Percentiles rank a stretch among this genome's conserved stretches.
phyloP scores from a whole-genome alignment of 208 protist species.

The Herpetomonas tarakana region DNA sequence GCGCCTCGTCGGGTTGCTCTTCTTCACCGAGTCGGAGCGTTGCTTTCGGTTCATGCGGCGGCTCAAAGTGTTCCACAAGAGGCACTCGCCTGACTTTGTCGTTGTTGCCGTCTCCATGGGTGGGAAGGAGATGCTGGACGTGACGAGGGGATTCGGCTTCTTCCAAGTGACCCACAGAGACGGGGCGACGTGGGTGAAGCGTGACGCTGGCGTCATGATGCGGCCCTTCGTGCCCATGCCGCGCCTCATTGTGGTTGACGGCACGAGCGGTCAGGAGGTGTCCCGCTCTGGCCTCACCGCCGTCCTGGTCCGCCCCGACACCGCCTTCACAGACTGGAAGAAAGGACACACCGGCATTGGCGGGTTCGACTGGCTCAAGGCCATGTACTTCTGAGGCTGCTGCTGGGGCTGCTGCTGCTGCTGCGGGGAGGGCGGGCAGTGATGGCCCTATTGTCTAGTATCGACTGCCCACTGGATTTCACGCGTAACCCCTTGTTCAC shows the following conservation, averaged over 20 bases:
- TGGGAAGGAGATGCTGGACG: constrained; percentile 65
- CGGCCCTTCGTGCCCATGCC: constrained; percentile 49
- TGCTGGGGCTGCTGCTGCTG: too few relatives aligned
- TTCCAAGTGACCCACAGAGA: constrained; percentile 75
- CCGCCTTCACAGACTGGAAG: constrained; percentile 64
- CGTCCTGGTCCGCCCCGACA: constrained; percentile 51
- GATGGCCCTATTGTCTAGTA: not conserved
- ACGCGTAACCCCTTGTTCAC: not conserved
- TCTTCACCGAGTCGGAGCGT: constrained; percentile 76
- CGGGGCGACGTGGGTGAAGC: constrained; percentile 67
- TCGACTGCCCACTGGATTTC: not conserved
- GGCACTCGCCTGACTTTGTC: constrained; percentile 67
- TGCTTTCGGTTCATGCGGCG: constrained; percentile 61
- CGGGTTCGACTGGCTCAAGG: constrained; percentile 33
- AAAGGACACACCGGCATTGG: constrained; percentile 30
- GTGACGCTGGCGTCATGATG: constrained; percentile 59
- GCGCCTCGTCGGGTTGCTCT: constrained; percentile 70
- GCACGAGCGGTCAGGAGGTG: constrained; percentile 55
- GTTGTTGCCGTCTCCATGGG: constrained; percentile 65
- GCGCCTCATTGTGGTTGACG: constrained; percentile 62
- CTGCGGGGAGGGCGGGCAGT: not conserved
- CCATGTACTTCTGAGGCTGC: constrained; percentile 22
- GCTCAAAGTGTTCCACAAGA: constrained; percentile 42
- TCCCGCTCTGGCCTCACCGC: constrained; percentile 65
- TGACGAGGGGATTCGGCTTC: constrained; percentile 69